Evolutionary conservation across 345 rosid species (phyloP), one percentile per base, ranked within the genome.

Genomic region (Erysimum cheiranthoides): DNA sequence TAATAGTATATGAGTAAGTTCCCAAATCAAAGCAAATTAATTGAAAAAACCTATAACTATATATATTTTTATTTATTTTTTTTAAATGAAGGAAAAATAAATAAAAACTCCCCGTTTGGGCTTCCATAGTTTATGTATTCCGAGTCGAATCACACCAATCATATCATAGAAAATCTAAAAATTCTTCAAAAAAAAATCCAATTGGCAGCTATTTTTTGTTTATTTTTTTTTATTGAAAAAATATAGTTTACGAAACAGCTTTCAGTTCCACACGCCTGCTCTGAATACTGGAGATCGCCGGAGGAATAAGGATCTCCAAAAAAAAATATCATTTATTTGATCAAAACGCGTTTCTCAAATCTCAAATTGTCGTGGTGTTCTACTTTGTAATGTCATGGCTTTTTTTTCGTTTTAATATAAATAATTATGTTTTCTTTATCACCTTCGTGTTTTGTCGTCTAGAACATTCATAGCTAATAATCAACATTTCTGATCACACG

Each of bases 321-420:
- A 28, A n/a, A n/a, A 46, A 0, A n/a, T 4, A 36, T 35, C 71
- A 46, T 14, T 73, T 0, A 10, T 66, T 66, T 53, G 17, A 52
- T 73, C 53, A 31, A 39, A 52, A 52, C 45, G 5, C 69, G 12
- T 39, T 17, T 52, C 46, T 42, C 71, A 5, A 21, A 21, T 64
- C 57, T 43, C 52, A 39, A 61, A 31, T 16, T 17, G 16, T 5
- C 59, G n/a, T 18, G 40, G 21, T 70, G 65, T 45, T 57, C 43
- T 39, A 54, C 76, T 42, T n/a, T 66, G 66, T 66, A 74, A 73
- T 56, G 78, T 45, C 58, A 66, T 13, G 9, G 51, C 6, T 51
- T 31, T 10, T 36, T 12, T 13, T n/a, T n/a, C n/a, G 25, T 10
- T 3, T 51, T 36, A 5, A 16, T 21, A 21, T 16, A 16, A 54